A percentile compares a stretch with the other conserved stretches of the same genome.
These are phyloP conservation scores for Kondoa malvinella DNA, from an alignment of 768 basidiomycete genomes.

Conservation along the genomic window DNA sequence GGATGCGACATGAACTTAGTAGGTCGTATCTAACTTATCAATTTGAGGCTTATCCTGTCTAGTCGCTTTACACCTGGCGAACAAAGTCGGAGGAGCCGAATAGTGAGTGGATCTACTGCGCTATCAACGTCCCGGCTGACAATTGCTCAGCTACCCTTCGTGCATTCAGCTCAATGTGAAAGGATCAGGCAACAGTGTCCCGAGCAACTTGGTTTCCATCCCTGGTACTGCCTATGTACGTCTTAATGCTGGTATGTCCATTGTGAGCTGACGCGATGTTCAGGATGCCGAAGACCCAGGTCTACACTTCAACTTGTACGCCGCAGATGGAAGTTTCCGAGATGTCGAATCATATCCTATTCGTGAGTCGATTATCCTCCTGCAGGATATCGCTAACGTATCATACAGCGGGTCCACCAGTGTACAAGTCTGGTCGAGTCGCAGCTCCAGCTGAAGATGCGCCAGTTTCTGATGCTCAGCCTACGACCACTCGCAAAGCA, in stretches of 20 bases:
- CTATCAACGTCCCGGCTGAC: background rate
- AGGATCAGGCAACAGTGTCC: background rate
- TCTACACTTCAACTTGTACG: background rate
- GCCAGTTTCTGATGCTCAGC: too few relatives aligned
- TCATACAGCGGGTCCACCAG: background rate
- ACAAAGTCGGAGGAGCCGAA: background rate
- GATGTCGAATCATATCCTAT: background rate
- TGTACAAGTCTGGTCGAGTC: background rate
- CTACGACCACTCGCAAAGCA: too few relatives aligned
- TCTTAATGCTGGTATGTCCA: background rate
- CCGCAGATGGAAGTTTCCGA: background rate
- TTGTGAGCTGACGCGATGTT: background rate
- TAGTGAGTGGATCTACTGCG: background rate
- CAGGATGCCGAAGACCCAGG: background rate
- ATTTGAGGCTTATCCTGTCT: background rate
- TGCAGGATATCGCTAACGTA: background rate
- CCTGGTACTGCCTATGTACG: slow-evolving; percentile 3
- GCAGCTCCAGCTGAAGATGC: background rate
- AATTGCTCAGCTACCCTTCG: background rate
- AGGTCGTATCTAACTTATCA: background rate
- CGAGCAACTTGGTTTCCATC: background rate
- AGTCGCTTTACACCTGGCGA: slow-evolving; percentile 2
- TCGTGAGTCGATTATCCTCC: background rate
- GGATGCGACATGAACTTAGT: background rate
- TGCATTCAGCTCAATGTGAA: slow-evolving; percentile 1